Base-by-base conservation (phyloP, 306 rosid species). In the Malus sieversii region DNA sequence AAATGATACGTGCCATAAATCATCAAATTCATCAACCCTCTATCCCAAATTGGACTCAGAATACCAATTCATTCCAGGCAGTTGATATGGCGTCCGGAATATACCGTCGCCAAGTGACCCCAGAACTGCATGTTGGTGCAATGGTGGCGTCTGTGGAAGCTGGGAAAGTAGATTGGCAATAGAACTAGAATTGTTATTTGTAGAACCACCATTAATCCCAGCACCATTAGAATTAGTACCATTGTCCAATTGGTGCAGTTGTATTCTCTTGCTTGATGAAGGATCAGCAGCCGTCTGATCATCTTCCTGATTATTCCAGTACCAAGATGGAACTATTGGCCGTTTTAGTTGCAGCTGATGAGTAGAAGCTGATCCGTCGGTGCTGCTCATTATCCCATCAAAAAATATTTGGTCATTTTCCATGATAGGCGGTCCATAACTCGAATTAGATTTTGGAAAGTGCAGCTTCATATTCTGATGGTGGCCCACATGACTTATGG, bases 21-120 rank as follows among this genome's bases (percentile, higher is more conserved):
- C 35, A 61, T 61, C 66, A 27, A 6, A 61, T 27, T 25, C 20
- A 22, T 25, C 65, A 53, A 33, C 65, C 51, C 5, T 5, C 42
- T 59, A 58, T 35, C 13, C 57, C 38, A 73, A 79, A 66, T 77
- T 70, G 81, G 63, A 52, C 63, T 86, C 88, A 74, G 91, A 73
- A 78, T 83, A 90, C 98, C 98, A 94, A 73, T 94, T 88, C 85
- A 85, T 88, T 10, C 90, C 97, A 25, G 85, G 78, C 42, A 87
- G 81, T 65, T 83, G 89, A 58, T 80, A 85, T 4, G 91, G 82
- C 29, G 80, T 62, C 63, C 84, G 79, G 64, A 82, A 79, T 5
- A 85, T 32, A 9, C 89, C 85, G 22, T 88, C 90, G 5, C 66
- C 77, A 14, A 83, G n/a, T 35, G 89, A 62, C 15, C 89, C 96